phyloP scores from a whole-genome alignment of 768 basidiomycete species.

The Lactifluus volemus region DNA sequence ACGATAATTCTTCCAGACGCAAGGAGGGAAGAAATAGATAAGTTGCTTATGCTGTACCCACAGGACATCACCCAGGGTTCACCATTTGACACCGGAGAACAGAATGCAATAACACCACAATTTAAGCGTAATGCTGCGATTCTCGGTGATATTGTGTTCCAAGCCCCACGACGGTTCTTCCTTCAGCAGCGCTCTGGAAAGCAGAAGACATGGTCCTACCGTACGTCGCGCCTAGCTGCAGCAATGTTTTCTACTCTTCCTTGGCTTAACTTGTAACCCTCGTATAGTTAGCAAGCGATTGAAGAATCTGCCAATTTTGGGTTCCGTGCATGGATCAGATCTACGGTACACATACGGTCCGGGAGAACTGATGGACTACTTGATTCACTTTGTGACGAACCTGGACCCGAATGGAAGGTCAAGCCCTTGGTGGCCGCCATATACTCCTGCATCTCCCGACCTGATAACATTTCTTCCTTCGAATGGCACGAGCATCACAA shows the following conservation, averaged over 20 bases:
- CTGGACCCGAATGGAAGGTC: constrained; percentile 23
- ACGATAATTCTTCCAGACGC: no score
- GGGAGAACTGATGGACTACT: background rate
- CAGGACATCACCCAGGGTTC: no score
- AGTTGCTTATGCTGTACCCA: no score
- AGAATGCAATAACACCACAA: constrained; percentile 25
- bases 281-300: constrained; percentile 28
- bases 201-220: constrained; percentile 25
- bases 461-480: constrained; percentile 9
- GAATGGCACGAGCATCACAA: background rate
- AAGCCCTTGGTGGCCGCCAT: constrained; percentile 14
- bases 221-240: constrained; percentile 21
- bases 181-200: no score
- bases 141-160: constrained; percentile 30
- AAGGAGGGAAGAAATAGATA: no score
- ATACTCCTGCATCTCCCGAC: constrained; percentile 3
- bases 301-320: constrained; percentile 24
- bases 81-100: no score
- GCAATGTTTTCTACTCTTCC: no score
- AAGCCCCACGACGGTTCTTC: no score
- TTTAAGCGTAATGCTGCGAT: constrained; percentile 34
- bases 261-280: background rate
- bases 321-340: constrained; percentile 20
- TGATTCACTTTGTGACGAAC: constrained; percentile 23
- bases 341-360: constrained; percentile 5